Conservation (phyloP, 768 basidiomycete species). For the Kwoniella newhampshirensis region DNA sequence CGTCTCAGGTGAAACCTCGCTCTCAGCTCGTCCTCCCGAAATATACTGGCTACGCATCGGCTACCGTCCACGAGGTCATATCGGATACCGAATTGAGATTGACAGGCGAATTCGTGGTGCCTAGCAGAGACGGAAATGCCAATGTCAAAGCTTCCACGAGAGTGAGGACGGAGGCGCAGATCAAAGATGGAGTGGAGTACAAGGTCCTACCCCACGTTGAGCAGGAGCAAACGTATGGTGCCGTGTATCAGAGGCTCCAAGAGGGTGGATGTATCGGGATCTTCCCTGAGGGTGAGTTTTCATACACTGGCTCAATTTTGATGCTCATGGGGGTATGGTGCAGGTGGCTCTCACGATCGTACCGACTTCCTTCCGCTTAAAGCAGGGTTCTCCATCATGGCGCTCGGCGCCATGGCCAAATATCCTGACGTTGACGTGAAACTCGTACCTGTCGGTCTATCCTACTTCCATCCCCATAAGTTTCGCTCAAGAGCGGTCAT, state of each 20-base stretch:
- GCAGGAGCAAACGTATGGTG: constrained; percentile 89
- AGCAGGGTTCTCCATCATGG: constrained; percentile 97
- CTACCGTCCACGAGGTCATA: constrained; percentile 82
- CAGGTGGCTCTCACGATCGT: constrained; percentile 96
- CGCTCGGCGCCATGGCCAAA: constrained; percentile 93
- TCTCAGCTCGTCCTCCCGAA: constrained; percentile 67
- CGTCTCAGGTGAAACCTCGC: constrained; percentile 62
- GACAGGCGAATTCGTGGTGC: constrained; percentile 45
- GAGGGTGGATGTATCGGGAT: constrained; percentile 91
- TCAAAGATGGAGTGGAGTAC: constrained; percentile 68
- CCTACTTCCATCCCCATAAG: constrained; percentile 73
- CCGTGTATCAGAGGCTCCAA: constrained; percentile 82
- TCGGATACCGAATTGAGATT: constrained; percentile 73
- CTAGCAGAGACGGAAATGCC: constrained; percentile 48
- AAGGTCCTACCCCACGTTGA: constrained; percentile 85
- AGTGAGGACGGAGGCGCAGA: constrained; percentile 36
- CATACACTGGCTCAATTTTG: constrained; percentile 8
- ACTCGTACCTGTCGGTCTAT: constrained; percentile 69
- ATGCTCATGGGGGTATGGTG: too few relatives aligned
- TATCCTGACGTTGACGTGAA: constrained; percentile 81
- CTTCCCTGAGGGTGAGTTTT: constrained; percentile 85
- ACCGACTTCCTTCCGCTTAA: constrained; percentile 94
- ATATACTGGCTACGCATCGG: constrained; percentile 69
- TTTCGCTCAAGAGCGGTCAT: constrained; percentile 97
- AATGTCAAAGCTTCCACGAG: constrained; percentile 49